These are phyloP conservation scores for Neonectria punicea DNA, from an alignment of 2,329 filamentous ascomycete species.

Conservation along the genomic window DNA sequence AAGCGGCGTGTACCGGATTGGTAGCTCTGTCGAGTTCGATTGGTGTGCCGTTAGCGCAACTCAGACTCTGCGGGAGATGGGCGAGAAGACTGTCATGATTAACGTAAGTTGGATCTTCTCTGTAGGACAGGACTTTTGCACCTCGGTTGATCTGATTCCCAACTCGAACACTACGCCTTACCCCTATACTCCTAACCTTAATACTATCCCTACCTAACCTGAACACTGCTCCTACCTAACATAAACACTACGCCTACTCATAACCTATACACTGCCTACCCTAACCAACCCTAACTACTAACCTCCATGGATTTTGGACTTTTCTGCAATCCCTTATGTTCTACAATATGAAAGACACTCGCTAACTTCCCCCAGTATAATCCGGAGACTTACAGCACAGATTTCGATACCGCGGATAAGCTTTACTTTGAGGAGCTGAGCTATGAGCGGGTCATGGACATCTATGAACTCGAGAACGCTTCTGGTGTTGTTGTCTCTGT, in stretches of 20 bases:
- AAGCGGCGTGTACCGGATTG: slow-evolving; percentile 96
- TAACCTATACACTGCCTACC: neutral
- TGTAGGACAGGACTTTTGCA: neutral
- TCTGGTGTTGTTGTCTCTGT: slow-evolving; percentile 93
- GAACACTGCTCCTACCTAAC: neutral
- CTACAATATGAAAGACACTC: neutral
- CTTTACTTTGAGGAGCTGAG: slow-evolving; percentile 97
- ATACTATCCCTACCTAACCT: neutral
- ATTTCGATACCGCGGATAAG: slow-evolving; percentile 89
- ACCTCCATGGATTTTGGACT: neutral
- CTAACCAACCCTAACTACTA: neutral
- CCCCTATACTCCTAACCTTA: neutral
- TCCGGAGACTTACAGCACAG: slow-evolving; percentile 83
- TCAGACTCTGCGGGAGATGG: slow-evolving; percentile 82
- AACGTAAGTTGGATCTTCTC: slow-evolving; percentile 66
- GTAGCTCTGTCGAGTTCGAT: slow-evolving; percentile 97
- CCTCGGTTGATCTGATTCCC: neutral
- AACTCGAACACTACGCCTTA: neutral
- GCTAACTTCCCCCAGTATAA: slow-evolving; percentile 66
- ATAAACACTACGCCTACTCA: neutral
- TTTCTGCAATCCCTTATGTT: neutral
- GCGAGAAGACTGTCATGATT: slow-evolving; percentile 98
- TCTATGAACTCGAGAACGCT: slow-evolving; percentile 90
- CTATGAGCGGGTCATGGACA: slow-evolving; percentile 98
- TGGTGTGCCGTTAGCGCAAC: slow-evolving; percentile 97